Evolutionary conservation across 176 grass and related monocot species (phyloP).

Genomic region (Cenchrus americanus): DNA sequence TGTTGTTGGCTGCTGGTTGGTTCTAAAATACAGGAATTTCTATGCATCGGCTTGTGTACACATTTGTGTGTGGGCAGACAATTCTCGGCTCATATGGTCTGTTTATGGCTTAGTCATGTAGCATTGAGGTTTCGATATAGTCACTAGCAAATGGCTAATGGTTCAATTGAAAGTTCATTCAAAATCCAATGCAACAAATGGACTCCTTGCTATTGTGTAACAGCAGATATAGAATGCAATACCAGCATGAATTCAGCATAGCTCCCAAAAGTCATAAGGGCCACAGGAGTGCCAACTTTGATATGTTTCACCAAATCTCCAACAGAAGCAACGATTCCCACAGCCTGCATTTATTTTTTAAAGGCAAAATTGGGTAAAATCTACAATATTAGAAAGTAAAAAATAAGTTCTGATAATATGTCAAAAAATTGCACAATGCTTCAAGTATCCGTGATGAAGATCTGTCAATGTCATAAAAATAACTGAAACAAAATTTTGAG

Average conservation of each 20-base stretch:
- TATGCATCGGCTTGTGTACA: background rate
- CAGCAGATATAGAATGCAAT: slow-evolving; percentile 30
- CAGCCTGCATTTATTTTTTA: slow-evolving; percentile 61
- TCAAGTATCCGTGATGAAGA: background rate
- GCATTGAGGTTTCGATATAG: background rate
- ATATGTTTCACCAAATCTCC: slow-evolving; percentile 79
- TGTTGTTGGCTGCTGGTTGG: background rate
- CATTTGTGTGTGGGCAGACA: background rate
- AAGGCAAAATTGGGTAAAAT: background rate
- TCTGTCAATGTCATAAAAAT: background rate
- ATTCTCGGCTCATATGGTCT: background rate
- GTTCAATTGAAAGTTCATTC: background rate
- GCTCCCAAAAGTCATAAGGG: slow-evolving; percentile 90
- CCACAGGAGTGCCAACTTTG: slow-evolving; percentile 83
- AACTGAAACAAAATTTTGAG: background rate
- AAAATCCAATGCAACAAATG: background rate
- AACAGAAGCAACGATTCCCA: slow-evolving; percentile 86
- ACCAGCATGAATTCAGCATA: slow-evolving; percentile 88
- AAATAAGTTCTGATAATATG: background rate
- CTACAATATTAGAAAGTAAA: slow-evolving; percentile 18
- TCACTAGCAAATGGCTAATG: background rate
- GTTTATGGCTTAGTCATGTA: background rate
- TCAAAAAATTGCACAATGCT: background rate
- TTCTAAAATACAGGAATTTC: background rate
- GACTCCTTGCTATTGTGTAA: slow-evolving; percentile 25